These are phyloP conservation scores for Biscogniauxia sp. DNA, from an alignment of 2,329 filamentous ascomycete genomes.

Conservation along the genomic window DNA sequence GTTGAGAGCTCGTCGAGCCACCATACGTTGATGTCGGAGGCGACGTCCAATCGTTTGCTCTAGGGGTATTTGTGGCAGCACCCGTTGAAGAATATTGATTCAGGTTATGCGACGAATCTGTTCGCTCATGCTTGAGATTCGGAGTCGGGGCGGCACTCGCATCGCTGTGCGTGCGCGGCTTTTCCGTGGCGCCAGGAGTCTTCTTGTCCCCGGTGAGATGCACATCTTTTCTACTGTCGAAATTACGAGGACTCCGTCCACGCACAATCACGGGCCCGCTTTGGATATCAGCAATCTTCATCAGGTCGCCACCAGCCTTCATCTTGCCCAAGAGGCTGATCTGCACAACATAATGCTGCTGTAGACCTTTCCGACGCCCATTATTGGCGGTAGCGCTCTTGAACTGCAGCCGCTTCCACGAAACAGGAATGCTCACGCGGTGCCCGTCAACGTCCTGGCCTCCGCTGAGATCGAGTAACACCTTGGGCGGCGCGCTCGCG, in stretches of 20 bases:
- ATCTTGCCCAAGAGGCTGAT: conserved; percentile 79
- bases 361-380: conserved; percentile 85
- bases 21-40: conserved; percentile 30
- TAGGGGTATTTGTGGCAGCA: conserved; percentile 23
- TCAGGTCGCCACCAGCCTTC: conserved; percentile 60
- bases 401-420: conserved; percentile 94
- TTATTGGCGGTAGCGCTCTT: conserved; percentile 97
- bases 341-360: conserved; percentile 91
- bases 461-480: conserved; percentile 53
- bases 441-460: conserved; percentile 74
- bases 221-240: conserved; percentile 74
- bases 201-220: conserved; percentile 47
- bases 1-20: conserved; percentile 35
- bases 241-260: conserved; percentile 88
- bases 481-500: conserved; percentile 50
- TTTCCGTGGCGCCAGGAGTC: conserved; percentile 46
- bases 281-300: conserved; percentile 78
- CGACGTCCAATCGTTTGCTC: conserved; percentile 46
- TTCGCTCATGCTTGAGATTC: conserved; percentile 32
- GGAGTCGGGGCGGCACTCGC: conserved; percentile 27
- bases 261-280: conserved; percentile 95
- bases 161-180: conserved; percentile 40
- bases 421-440: conserved; percentile 76
- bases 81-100: conserved; percentile 26
- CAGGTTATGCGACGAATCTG: conserved; percentile 26